Evolutionary conservation across 2,329 filamentous ascomycete genomes (phyloP), one percentile per base, ranked within the genome.

Genomic region (Colletotrichum lupini): DNA sequence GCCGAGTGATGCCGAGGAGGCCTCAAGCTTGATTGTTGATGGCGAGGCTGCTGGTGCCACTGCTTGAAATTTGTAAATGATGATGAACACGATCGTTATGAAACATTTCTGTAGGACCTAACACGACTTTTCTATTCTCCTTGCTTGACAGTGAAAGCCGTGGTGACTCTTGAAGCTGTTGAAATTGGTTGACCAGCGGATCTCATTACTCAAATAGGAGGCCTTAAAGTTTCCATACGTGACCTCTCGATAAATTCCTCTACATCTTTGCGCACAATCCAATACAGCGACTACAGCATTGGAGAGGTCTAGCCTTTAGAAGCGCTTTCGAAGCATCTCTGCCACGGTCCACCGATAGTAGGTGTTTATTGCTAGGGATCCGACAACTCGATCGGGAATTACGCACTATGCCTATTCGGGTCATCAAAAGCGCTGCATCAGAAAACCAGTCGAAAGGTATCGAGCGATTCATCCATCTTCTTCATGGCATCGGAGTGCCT

Each of bases 41-140:
- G 74, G 75, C 4, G 68, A 78, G 66, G 78, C 79, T 8, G 79
- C 78, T 1, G 81, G 81, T 5, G 78, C 80, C 3, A 81, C 80
- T 7, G 78, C 77, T 72, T 80, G 68, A 75, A 14, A 9, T 8
- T 11, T 5, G 4, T 42, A 2, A 24, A 46, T 30, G 5, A 67
- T 32, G 11, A 35, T 14, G 26, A 1, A 12, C 26, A 37, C 5
- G 49, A 28, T 1, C 35, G 1, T 55, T n/a, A 64, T 1, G 30
- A 22, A 12, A 55, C 14, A n/a, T 5, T 2, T 37, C 4, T 49
- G 42, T 49, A 49, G 19, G 42, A 49, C 4, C 4, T 3, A 22
- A 8, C 0, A 49, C 19, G 9, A 1, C 0, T 14, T n/a, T 12
- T 24, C 61, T 37, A 5, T 55, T 28, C 28, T 19, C 6, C 4